phyloP scores from a whole-genome alignment of 345 rosid species.

The Rubroshorea leprosula region DNA sequence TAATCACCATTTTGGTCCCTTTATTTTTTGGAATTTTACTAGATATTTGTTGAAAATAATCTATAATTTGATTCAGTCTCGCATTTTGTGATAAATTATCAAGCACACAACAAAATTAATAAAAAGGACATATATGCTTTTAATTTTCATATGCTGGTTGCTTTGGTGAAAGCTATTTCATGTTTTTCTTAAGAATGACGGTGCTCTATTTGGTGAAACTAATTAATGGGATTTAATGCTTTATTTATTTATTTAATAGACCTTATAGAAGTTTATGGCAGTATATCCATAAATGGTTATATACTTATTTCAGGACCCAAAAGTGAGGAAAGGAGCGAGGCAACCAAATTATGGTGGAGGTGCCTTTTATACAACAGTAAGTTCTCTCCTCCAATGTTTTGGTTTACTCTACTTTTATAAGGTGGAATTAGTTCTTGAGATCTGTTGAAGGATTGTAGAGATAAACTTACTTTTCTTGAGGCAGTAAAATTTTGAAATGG shows the following conservation, averaged over 20 bases:
- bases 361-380: constrained; percentile 48
- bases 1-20: neutral
- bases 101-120: neutral
- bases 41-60: no score
- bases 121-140: no score
- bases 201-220: neutral
- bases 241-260: no score
- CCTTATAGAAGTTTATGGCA: neutral
- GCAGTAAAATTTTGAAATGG: neutral
- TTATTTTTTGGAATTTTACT: no score
- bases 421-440: neutral
- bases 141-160: neutral
- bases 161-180: neutral
- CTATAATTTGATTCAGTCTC: neutral
- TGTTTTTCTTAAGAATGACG: neutral
- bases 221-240: no score
- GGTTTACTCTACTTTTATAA: neutral
- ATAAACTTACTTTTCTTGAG: constrained; percentile 2
- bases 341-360: constrained; percentile 52
- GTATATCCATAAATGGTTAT: no score
- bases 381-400: constrained; percentile 15
- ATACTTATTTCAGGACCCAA: constrained; percentile 33
- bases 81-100: neutral
- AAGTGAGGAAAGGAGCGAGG: constrained; percentile 34
- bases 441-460: constrained; percentile 7